Percentiles rank a stretch among this genome's conserved stretches.
These are phyloP conservation scores for Boletus holoroseus DNA, from an alignment of 1,284 basidiomycete genomes.

Conservation along the genomic window DNA sequence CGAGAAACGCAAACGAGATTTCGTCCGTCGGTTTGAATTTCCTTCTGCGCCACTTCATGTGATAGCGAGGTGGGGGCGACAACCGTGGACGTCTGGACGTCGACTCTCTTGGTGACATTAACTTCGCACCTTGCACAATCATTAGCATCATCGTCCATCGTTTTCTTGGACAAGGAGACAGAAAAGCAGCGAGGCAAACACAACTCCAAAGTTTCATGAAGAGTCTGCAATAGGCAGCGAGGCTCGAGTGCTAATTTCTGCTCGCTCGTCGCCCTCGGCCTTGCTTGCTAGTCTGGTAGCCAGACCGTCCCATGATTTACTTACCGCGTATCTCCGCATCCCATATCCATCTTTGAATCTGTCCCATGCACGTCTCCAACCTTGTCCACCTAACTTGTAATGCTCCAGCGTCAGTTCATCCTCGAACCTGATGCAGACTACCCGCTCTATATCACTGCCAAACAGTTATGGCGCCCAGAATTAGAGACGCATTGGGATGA, in stretches of 20 bases:
- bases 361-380: not conserved
- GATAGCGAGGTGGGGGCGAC: not conserved
- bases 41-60: not conserved
- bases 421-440: conserved; percentile 35
- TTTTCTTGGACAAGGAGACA: not conserved
- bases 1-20: not conserved
- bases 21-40: not conserved
- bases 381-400: conserved; percentile 1
- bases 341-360: not conserved
- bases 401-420: conserved; percentile 22
- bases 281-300: not conserved
- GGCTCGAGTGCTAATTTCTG: not conserved
- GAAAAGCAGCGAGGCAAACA: no score
- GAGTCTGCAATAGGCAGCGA: not conserved
- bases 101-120: not conserved
- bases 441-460: conserved; percentile 49
- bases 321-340: not conserved
- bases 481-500: conserved; percentile 32
- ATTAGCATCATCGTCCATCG: not conserved
- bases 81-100: no score
- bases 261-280: not conserved
- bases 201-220: not conserved
- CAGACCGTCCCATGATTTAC: not conserved
- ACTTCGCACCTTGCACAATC: not conserved
- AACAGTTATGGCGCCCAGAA: conserved; percentile 47